Evolutionary conservation across 495 filamentous ascomycete genomes (phyloP), one percentile per base, ranked within the genome.

Genomic region (Talaromyces ruber): DNA sequence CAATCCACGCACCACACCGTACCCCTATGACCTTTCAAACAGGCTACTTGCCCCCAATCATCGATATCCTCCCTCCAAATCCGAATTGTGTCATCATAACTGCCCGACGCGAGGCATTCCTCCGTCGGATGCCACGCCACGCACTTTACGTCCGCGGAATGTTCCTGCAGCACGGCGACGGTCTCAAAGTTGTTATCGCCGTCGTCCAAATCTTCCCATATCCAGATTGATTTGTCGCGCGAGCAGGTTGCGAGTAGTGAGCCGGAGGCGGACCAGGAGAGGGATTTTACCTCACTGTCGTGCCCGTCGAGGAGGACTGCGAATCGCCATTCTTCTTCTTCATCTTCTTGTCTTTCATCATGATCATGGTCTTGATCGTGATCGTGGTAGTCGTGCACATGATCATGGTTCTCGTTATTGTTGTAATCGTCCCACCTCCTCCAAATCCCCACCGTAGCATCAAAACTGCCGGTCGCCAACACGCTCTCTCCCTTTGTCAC

Each of bases 131-230:
- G 89, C 94, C 94, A 98, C 0, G 85, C 81, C 4, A 98, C 91
- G 60, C 85, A 90, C 70, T 98, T 98, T 39, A 98, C 93, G 71
- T 98, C 94, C 14, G 88, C 93, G 28, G 88, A 89, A 68, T 98
- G 94, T 73, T 98, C 94, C 72, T 87, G 88, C 72, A 97, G 80
- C 60, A 98, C 93, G 0, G 93, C 93, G 6, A 97, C 84, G 6
- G 94, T 97, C 83, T 98, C 94, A 70, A 90, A 97, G 64, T 97
- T 93, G 68, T 96, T 93, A 28, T 93, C 92, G 6, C 85, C 89
- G 37, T 86, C 86, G 21, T 76, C 72, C 3, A 98, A 81, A 69
- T 97, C 93, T 72, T 98, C 94, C 94, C 94, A 98, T 56, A 98
- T 88, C 94, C 94, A 98, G n/a, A 98, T 90, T 24, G 84, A 88